These are phyloP conservation scores for Domatiomyces catenatus DNA, from an alignment of 2,329 filamentous ascomycete genomes.

Conservation along the genomic window DNA sequence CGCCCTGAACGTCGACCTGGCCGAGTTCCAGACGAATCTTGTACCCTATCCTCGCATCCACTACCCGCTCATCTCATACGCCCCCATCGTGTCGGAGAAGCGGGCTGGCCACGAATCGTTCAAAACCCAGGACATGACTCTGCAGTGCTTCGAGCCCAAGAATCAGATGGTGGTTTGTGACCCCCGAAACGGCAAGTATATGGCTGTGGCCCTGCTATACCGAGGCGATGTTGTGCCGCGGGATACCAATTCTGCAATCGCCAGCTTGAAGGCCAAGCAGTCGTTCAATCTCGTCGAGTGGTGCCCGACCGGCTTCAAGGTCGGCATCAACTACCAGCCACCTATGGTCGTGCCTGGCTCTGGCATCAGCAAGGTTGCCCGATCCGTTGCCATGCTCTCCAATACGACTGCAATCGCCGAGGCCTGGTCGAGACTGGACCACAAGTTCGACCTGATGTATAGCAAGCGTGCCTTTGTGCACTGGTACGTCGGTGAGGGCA, in stretches of 20 bases:
- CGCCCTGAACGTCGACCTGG: conserved; percentile 51
- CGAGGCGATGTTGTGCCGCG: conserved; percentile 50
- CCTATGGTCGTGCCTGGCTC: conserved; percentile 38
- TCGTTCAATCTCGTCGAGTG: conserved; percentile 54
- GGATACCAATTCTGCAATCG: conserved; percentile 45
- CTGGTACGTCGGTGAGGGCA: conserved; percentile 72
- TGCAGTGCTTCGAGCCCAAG: conserved; percentile 52
- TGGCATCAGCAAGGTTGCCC: conserved; percentile 39
- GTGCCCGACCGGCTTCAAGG: conserved; percentile 55
- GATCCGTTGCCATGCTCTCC: conserved; percentile 46
- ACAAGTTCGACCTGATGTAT: conserved; percentile 58
- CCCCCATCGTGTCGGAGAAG: conserved; percentile 48
- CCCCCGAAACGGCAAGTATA: conserved; percentile 52
- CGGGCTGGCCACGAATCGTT: conserved; percentile 78
- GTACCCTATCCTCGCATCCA: conserved; percentile 54
- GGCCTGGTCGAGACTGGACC: conserved; percentile 48
- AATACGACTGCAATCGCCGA: conserved; percentile 54
- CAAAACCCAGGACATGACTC: conserved; percentile 61
- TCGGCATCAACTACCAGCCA: conserved; percentile 52
- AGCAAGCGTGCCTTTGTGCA: conserved; percentile 55
- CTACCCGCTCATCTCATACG: conserved; percentile 51
- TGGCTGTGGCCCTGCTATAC: conserved; percentile 52
- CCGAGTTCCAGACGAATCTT: conserved; percentile 56
- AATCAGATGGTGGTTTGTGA: conserved; percentile 58
- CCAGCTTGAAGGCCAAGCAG: conserved; percentile 46